Percentiles rank a stretch among this genome's conserved stretches.
Conservation (phyloP, 2,329 filamentous ascomycete genomes). For the Colletotrichum scovillei region DNA sequence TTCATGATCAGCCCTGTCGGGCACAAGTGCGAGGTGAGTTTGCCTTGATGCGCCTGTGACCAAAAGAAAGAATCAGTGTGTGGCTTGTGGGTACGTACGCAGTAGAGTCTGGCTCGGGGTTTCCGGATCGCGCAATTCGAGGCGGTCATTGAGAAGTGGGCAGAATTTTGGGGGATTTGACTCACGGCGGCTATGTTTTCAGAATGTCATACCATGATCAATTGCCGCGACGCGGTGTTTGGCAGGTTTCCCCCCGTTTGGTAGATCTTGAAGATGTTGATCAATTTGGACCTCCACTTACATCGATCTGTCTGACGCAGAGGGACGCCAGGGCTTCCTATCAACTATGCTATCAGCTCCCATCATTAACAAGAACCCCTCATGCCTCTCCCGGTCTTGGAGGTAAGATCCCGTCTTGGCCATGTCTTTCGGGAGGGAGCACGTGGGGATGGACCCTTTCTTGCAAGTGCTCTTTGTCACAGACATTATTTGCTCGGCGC, state of each 20-base stretch:
- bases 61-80: neutral
- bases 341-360: neutral
- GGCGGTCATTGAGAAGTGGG: neutral
- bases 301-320: neutral
- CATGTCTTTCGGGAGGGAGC: neutral
- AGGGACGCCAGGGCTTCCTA: neutral
- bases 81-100: neutral
- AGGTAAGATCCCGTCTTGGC: neutral
- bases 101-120: neutral
- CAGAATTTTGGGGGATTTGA: neutral
- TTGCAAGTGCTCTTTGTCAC: neutral
- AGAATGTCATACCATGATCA: neutral
- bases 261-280: neutral
- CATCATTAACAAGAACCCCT: neutral
- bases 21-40: slow-evolving; percentile 44
- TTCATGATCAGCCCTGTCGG: slow-evolving; percentile 48
- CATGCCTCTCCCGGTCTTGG: neutral
- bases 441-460: neutral
- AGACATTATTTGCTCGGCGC: neutral
- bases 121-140: neutral
- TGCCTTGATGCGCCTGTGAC: neutral
- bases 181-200: neutral
- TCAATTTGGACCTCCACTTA: neutral
- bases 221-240: neutral
- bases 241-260: neutral